Base-by-base conservation (phyloP, 352 stramenopile species). In the Globisporangium takayamanum region DNA sequence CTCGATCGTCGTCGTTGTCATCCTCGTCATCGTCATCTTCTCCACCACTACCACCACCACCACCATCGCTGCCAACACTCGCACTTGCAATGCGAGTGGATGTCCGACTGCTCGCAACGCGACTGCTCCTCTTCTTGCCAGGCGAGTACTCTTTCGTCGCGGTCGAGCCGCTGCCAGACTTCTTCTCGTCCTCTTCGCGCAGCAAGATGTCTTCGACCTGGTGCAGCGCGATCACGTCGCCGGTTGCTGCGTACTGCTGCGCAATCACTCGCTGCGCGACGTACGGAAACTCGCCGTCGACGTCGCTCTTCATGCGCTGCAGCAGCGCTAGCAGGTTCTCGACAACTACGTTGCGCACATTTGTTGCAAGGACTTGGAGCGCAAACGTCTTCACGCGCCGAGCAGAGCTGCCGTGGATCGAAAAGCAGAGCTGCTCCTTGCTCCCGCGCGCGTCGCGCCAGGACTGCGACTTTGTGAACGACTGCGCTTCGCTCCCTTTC, bases 401-500 rank as follows among this genome's bases (percentile, higher is more conserved):
- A n/a, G 36, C 52, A 22, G n/a, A 52, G 25, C 62, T 67, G 10
- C 69, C 64, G 33, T 78, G 68, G 48, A 86, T 70, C 16, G 73
- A 80, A 28, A 82, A 76, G 8, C 64, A 81, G 15, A 80, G 41
- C n/a, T 79, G 69, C 50, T 74, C 66, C 47, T 77, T 78, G 33
- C 66, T 60, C 10, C 66, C 63, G 1, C 72, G 61, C 1, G 70
- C 68, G 26, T 83, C 76, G n/a, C 69, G 70, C 67, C 69, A 80
- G 3, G 73, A 83, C 52, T 73, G 61, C 3, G 73, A 86, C 46
- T 79, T 78, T 0, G 76, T 76, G 46, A 86, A 86, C 33, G 66
- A 73, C 51, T 76, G 64, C 14, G 67, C 63, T 2, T 68, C 69
- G 60, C 69, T 78, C 0, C 76, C 71, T 39, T 80, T 80, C 25